A percentile compares a stretch with the other conserved stretches of the same genome.
These are phyloP conservation scores for Desmodesmus armatus DNA, from an alignment of 139 green algal genomes.

Conservation along the genomic window DNA sequence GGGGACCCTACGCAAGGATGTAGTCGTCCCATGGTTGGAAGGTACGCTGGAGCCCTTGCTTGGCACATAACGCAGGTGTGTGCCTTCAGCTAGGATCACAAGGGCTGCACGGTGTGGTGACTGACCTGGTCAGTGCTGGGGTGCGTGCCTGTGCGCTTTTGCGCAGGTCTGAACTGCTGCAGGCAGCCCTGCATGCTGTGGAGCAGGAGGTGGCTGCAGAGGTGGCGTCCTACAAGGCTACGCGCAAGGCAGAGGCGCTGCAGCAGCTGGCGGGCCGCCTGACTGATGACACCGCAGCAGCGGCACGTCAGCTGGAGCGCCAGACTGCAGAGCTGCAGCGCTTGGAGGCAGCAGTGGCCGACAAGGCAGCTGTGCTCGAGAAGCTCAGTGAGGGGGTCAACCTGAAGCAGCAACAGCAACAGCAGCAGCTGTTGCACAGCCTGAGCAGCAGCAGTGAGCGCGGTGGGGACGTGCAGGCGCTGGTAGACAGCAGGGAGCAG, in stretches of 20 bases:
- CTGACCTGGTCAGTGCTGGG: no score
- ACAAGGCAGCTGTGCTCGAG: slow-evolving; percentile 48
- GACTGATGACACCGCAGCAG: background rate
- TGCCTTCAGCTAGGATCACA: no score
- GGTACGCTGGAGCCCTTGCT: no score
- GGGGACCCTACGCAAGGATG: no score
- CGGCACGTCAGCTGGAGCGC: slow-evolving; percentile 6
- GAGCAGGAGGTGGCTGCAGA: slow-evolving; percentile 42
- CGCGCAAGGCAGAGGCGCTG: slow-evolving; percentile 1
- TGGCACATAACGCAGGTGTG: no score
- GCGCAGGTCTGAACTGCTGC: slow-evolving; percentile 37
- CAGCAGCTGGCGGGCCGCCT: slow-evolving; percentile 16
- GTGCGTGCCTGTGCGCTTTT: no score
- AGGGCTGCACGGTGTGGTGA: no score
- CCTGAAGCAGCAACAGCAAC: slow-evolving; percentile 28
- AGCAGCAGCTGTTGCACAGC: slow-evolving; percentile 5
- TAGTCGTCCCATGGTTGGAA: no score
- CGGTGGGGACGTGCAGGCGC: background rate
- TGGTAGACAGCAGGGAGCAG: slow-evolving; percentile 32
- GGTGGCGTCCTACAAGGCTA: slow-evolving; percentile 20
- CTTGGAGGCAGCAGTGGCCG: slow-evolving; percentile 34
- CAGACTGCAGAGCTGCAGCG: slow-evolving; percentile 38
- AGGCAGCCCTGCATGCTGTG: slow-evolving; percentile 5
- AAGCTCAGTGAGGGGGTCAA: slow-evolving; percentile 47
- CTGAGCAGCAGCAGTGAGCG: background rate